These are phyloP conservation scores for Aspergillus niger DNA, from an alignment of 2,329 filamentous ascomycete species.

Conservation along the genomic window DNA sequence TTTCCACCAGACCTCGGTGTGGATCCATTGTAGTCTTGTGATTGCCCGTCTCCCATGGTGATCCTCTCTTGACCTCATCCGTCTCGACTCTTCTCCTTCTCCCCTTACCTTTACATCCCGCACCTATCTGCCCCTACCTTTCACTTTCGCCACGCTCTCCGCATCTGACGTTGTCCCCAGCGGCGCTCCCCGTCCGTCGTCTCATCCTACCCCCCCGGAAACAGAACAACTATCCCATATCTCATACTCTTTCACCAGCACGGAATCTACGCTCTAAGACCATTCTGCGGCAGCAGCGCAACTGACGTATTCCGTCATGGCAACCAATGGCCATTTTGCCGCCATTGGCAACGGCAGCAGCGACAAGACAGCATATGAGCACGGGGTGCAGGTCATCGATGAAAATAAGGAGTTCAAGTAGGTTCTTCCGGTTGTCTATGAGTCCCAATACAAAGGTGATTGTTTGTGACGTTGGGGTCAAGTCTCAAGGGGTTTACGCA, in stretches of 20 bases:
- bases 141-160: constrained; percentile 13
- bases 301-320: constrained; percentile 34
- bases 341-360: constrained; percentile 42
- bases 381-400: constrained; percentile 96
- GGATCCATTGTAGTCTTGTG: constrained; percentile 12
- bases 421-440: constrained; percentile 32
- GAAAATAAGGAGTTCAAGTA: constrained; percentile 98
- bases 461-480: not conserved
- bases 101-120: constrained; percentile 12
- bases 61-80: constrained; percentile 15
- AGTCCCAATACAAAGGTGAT: not conserved
- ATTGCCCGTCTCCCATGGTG: constrained; percentile 14
- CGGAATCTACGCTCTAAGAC: not conserved
- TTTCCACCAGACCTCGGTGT: constrained; percentile 5
- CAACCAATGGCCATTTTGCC: constrained; percentile 50
- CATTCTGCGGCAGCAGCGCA: constrained; percentile 8
- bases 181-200: not conserved
- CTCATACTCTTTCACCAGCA: not conserved
- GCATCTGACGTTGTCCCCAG: constrained; percentile 20
- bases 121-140: constrained; percentile 11
- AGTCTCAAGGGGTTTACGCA: not conserved
- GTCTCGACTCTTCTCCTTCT: constrained; percentile 10
- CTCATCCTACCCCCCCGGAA: not conserved
- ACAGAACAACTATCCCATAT: not conserved
- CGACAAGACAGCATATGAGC: constrained; percentile 63